phyloP scores from a whole-genome alignment of 2,329 filamentous ascomycete genomes.

The Hypoxylon sp. region DNA sequence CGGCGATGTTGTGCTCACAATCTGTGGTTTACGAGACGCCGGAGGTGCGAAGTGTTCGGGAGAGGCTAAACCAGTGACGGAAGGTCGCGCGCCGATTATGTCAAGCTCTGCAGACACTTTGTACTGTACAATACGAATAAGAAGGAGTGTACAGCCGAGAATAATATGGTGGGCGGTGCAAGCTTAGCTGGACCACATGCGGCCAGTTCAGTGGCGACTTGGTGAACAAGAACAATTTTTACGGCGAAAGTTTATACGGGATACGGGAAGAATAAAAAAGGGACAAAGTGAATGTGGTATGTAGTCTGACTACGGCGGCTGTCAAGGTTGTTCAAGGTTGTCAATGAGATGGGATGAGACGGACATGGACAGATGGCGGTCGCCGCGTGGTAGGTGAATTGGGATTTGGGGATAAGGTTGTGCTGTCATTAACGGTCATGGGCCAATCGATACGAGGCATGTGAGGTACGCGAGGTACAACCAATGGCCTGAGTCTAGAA shows the following conservation, averaged over 20 bases:
- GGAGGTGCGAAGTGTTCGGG: slow-evolving; percentile 24
- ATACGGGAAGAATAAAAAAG: slow-evolving; percentile 20
- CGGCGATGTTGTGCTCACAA: slow-evolving; percentile 31
- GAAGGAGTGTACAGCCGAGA: slow-evolving; percentile 33
- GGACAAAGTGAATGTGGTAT: slow-evolving; percentile 34
- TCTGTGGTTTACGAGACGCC: slow-evolving; percentile 30
- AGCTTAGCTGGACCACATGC: slow-evolving; percentile 14
- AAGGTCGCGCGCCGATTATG: slow-evolving; percentile 44
- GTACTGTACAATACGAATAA: slow-evolving; percentile 34
- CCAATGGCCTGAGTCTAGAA: slow-evolving; percentile 29
- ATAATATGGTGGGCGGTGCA: slow-evolving; percentile 24
- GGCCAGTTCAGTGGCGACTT: slow-evolving; percentile 3
- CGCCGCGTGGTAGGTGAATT: slow-evolving; percentile 30
- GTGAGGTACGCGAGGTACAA: slow-evolving; percentile 3
- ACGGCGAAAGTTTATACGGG: slow-evolving; percentile 3
- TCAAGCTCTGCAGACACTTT: slow-evolving; percentile 19
- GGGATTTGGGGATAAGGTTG: slow-evolving; percentile 41
- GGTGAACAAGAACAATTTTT: slow-evolving; percentile 7
- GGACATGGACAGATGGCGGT: slow-evolving; percentile 14
- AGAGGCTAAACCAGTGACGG: slow-evolving; percentile 42
- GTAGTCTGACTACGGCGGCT: slow-evolving; percentile 5
- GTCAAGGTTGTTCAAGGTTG: slow-evolving; percentile 4
- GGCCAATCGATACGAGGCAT: slow-evolving; percentile 39
- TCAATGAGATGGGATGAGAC: slow-evolving; percentile 24
- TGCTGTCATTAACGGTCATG: slow-evolving; percentile 43